phyloP scores from a whole-genome alignment of 352 stramenopile genomes.

The Thraustochytrium sp. region DNA sequence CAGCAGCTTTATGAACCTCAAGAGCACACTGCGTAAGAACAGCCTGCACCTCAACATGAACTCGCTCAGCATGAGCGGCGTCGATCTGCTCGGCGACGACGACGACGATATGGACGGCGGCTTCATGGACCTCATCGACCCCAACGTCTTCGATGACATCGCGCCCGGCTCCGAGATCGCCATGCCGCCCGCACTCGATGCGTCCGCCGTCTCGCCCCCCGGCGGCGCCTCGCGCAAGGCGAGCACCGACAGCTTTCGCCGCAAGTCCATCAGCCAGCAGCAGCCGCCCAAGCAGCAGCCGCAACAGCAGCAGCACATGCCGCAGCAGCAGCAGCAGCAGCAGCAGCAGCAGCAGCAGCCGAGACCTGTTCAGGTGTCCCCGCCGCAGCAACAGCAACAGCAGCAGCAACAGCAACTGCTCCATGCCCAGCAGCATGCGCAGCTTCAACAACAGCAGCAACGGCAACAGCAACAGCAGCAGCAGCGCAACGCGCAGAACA shows the following conservation, averaged over 20 bases:
- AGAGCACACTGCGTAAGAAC: slow-evolving; percentile 16
- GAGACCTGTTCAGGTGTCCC: too few species aligned
- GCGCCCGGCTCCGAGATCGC: neutral
- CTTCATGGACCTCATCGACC: neutral
- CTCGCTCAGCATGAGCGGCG: neutral
- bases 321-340: neutral
- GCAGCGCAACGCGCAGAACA: neutral
- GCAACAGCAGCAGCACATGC: neutral
- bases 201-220: neutral
- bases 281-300: neutral
- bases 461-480: neutral
- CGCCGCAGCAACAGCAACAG: neutral
- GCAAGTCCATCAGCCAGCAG: neutral
- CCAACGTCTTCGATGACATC: neutral
- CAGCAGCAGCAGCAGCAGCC: neutral
- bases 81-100: neutral
- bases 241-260: neutral
- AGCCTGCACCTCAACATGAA: slow-evolving; percentile 1
- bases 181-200: neutral
- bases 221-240: neutral
- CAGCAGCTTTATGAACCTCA: slow-evolving; percentile 27
- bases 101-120: neutral
- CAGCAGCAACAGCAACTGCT: neutral
- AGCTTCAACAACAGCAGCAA: neutral
- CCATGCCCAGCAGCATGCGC: neutral